These are phyloP conservation scores for Hericium erinaceus DNA, from an alignment of 768 basidiomycete species.

Conservation along the genomic window DNA sequence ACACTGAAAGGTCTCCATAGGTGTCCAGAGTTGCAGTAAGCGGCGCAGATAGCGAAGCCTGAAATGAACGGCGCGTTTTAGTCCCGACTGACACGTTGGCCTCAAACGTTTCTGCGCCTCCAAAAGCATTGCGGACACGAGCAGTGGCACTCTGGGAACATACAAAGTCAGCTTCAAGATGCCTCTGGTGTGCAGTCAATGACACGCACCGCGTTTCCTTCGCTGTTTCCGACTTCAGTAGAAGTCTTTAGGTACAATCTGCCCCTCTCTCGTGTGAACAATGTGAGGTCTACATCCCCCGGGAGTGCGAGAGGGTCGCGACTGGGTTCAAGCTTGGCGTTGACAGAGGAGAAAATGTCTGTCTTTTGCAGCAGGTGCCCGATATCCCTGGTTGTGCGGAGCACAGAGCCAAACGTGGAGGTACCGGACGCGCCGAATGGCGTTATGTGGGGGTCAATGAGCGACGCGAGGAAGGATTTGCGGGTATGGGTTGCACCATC, in stretches of 20 bases:
- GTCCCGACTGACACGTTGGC: constrained; percentile 80
- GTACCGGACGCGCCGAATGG: constrained; percentile 1
- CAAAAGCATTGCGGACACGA: constrained; percentile 80
- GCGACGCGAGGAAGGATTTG: constrained; percentile 67
- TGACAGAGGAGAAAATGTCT: constrained; percentile 66
- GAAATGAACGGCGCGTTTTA: constrained; percentile 76
- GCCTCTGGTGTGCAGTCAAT: background rate
- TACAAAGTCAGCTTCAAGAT: constrained; percentile 7
- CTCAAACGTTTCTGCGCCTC: constrained; percentile 83
- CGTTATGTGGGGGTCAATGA: constrained; percentile 59
- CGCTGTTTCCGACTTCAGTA: constrained; percentile 89
- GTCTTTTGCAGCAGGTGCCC: constrained; percentile 58
- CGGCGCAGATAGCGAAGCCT: constrained; percentile 57
- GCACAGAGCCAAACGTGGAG: constrained; percentile 50
- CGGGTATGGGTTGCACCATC: constrained; percentile 71
- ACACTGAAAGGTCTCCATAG: constrained; percentile 60
- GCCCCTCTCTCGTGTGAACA: constrained; percentile 68
- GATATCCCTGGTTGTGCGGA: constrained; percentile 62
- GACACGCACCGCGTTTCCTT: constrained; percentile 76
- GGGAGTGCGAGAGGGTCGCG: constrained; percentile 40
- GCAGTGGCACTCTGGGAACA: constrained; percentile 59
- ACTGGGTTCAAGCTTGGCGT: constrained; percentile 53
- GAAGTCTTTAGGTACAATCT: constrained; percentile 71
- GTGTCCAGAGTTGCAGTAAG: constrained; percentile 54
- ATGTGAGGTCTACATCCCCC: constrained; percentile 71